Percentiles rank a stretch among this genome's conserved stretches.
Conservation (phyloP, 805 yeast species). For the Ogataea allantospora region DNA sequence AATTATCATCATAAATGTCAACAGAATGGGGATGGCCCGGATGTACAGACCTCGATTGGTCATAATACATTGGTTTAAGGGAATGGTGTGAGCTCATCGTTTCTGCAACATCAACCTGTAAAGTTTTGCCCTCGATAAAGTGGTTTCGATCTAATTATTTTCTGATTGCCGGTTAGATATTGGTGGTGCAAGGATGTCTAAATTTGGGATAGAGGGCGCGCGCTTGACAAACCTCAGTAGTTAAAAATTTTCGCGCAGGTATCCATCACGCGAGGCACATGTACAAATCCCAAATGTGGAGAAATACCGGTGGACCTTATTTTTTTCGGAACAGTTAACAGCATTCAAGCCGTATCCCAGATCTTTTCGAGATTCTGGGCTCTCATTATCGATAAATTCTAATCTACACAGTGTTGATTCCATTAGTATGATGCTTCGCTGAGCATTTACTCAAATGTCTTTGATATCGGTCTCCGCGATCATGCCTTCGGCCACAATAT, state of each 20-base stretch:
- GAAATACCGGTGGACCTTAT: too few relatives aligned
- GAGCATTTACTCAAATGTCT: constrained; percentile 24
- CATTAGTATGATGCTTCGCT: not conserved
- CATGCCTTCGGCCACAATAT: constrained; percentile 26
- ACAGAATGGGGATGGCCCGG: constrained; percentile 10
- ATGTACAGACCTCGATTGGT: constrained; percentile 2
- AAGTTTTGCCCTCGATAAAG: not conserved
- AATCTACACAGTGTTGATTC: not conserved
- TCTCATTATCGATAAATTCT: too few relatives aligned
- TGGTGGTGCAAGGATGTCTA: too few relatives aligned
- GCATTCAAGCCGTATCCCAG: too few relatives aligned
- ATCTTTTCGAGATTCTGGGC: too few relatives aligned
- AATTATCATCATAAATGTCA: constrained; percentile 31
- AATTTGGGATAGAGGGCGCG: too few relatives aligned
- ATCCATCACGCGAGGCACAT: too few relatives aligned
- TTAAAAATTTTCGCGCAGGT: too few relatives aligned
- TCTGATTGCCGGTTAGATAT: too few relatives aligned
- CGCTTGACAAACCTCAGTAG: too few relatives aligned
- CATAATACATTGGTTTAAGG: constrained; percentile 4
- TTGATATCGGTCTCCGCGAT: constrained; percentile 26
- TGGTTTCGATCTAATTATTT: not conserved
- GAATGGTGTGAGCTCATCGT: constrained; percentile 2
- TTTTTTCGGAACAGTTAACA: too few relatives aligned
- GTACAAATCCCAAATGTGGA: too few relatives aligned
- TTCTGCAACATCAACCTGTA: constrained; percentile 1